Percentiles rank a stretch among this genome's conserved stretches.
Evolutionary conservation across 176 grass and related monocot species (phyloP).

Genomic region (Aegilops sharonensis): DNA sequence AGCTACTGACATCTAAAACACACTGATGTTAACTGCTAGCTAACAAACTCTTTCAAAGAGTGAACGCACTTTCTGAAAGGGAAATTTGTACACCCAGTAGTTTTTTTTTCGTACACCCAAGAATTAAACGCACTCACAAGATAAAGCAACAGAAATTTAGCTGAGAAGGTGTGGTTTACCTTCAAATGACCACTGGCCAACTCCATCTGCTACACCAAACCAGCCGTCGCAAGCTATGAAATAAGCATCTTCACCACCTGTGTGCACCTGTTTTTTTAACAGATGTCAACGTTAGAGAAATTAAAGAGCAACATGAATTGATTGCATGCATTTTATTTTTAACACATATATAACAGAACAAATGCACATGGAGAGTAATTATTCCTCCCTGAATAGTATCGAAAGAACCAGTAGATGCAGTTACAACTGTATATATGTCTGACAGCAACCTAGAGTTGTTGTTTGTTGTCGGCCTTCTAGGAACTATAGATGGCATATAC

Average conservation of each 20-base stretch:
- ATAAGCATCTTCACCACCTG: conserved; percentile 97
- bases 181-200: conserved; percentile 99
- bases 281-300: neutral
- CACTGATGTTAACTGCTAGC: neutral
- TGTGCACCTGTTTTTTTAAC: conserved; percentile 50
- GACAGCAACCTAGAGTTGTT: neutral
- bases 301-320: neutral
- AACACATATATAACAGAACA: neutral
- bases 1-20: conserved; percentile 2
- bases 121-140: neutral
- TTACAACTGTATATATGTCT: neutral
- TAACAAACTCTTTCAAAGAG: conserved; percentile 7
- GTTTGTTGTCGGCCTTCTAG: neutral
- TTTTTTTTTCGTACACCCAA: neutral
- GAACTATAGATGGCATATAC: neutral
- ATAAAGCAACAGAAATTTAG: neutral
- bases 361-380: neutral
- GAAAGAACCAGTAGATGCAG: neutral
- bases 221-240: conserved; percentile 67
- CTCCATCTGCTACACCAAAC: conserved; percentile 97
- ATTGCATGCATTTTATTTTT: neutral
- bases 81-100: too few species aligned
- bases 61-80: neutral
- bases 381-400: neutral
- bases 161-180: conserved; percentile 43